A percentile compares a stretch with the other conserved stretches of the same genome.
These are phyloP conservation scores for Ceratorhiza oryzae-sativae DNA, from an alignment of 1,284 basidiomycete species.

Conservation along the genomic window DNA sequence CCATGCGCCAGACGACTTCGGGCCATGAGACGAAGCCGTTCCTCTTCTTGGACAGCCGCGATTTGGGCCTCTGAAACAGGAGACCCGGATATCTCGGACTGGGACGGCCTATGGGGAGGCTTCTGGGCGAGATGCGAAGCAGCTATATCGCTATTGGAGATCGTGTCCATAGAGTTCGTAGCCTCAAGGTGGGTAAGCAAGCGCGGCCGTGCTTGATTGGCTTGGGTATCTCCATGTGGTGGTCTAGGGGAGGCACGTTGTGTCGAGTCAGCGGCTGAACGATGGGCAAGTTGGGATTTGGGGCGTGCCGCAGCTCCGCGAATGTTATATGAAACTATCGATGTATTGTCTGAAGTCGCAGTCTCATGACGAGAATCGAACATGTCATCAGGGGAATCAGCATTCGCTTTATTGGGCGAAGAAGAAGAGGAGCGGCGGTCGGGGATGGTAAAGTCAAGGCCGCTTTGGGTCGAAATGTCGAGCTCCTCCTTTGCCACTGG, in stretches of 20 bases:
- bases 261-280: slow-evolving; percentile 27
- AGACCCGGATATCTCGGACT: slow-evolving; percentile 10
- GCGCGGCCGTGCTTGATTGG: slow-evolving; percentile 13
- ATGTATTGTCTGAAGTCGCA: slow-evolving; percentile 12
- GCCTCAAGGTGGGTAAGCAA: slow-evolving; percentile 37
- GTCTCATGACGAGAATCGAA: background rate
- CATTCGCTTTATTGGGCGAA: background rate
- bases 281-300: slow-evolving; percentile 19
- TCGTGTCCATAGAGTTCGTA: slow-evolving; percentile 1
- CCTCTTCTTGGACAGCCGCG: background rate
- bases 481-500: background rate
- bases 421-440: background rate
- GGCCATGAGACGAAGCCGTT: slow-evolving; percentile 13
- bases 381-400: slow-evolving; percentile 1
- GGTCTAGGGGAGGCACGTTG: slow-evolving; percentile 30
- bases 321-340: slow-evolving; percentile 30
- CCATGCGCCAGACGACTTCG: slow-evolving; percentile 6
- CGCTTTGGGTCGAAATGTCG: background rate
- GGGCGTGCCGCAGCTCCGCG: slow-evolving; percentile 32
- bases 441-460: background rate
- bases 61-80: slow-evolving; percentile 11
- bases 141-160: slow-evolving; percentile 4
- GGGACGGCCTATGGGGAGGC: slow-evolving; percentile 1
- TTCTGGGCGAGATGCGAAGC: slow-evolving; percentile 36
- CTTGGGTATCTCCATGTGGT: background rate